These are phyloP conservation scores for Skeletonema costatum DNA, from an alignment of 108 stramenopile species.

Conservation along the genomic window DNA sequence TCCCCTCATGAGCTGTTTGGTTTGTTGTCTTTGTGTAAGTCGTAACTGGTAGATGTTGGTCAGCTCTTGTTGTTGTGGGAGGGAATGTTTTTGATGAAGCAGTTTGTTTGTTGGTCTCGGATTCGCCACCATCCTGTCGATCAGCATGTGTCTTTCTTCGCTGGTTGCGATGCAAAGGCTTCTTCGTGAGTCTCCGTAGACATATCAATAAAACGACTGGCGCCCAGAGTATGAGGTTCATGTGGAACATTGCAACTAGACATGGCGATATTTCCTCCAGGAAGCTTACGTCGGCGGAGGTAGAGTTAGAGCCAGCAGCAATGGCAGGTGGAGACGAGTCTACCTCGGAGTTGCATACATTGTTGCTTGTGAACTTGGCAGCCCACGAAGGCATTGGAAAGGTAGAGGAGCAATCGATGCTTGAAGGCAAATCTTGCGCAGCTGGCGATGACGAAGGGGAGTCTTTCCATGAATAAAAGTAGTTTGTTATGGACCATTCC, in stretches of 20 bases:
- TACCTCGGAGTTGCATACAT: not conserved
- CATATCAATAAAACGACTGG: constrained; percentile 27
- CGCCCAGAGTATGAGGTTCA: constrained; percentile 28
- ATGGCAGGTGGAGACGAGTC: not conserved
- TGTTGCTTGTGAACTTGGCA: not conserved
- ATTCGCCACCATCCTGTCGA: not conserved
- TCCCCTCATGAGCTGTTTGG: not conserved
- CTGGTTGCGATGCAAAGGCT: not conserved
- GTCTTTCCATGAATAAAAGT: constrained; percentile 14
- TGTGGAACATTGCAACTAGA: constrained; percentile 11
- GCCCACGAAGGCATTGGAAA: constrained; percentile 14
- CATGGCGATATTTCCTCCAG: constrained; percentile 35
- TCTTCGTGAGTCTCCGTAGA: constrained; percentile 10
- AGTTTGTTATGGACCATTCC: constrained; percentile 21
- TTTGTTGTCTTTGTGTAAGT: not conserved
- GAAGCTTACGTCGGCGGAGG: not conserved
- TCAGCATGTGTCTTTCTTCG: not conserved
- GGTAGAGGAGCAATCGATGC: constrained; percentile 1
- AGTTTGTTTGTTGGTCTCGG: not conserved
- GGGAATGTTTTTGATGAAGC: not conserved
- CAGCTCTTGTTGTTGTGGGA: not conserved
- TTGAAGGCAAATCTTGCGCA: not conserved
- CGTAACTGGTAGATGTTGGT: not conserved
- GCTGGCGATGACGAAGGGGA: not conserved
- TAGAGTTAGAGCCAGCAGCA: not conserved